Evolutionary conservation across 2,329 filamentous ascomycete genomes (phyloP), one percentile per base, ranked within the genome.

Genomic region (Macroventuria anomochaeta): DNA sequence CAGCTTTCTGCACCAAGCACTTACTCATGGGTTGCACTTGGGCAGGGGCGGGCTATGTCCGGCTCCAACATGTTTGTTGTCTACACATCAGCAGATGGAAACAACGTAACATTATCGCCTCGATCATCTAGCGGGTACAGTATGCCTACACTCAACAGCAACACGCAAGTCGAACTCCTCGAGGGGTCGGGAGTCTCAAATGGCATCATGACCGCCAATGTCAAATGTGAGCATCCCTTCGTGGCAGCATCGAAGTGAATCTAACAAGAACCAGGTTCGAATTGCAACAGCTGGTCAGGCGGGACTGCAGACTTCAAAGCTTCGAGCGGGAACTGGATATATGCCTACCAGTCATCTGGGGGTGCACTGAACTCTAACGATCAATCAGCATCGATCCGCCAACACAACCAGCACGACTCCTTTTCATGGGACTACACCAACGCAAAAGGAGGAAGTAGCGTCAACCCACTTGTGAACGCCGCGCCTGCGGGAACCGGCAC

Each of bases 21-120:
- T 5, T 79, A 83, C 63, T 69, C 79, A 70, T 87, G 81, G 80
- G 77, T 84, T 28, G 81, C 77, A 3, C 68, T 86, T 3, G 84
- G 83, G 7, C 82, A 85, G 65, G 84, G 84, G 21, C 73, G 61
- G 2, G 58, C 67, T 17, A 87, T 86, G 84, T 59, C 68, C 13
- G 80, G 79, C 18, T 69, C 84, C 5, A 84, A 85, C 66, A 85
- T 87, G 39, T 85, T 86, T 64, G 72, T 86, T 36, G 75, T 85
- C 5, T 86, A 86, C 61, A 77, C 81, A n/a, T 77, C 79, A 21
- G 72, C 77, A 32, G 71, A 71, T 31, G 79, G 81, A 21, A 77
- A 71, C 36, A 85, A 85, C 57, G 81, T 86, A 12, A 87, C 84
- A 0, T 59, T 87, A 7, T 85, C 83, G 3, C 80, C 83, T 8